Evolutionary conservation across 2,329 filamentous ascomycete species (phyloP).

Genomic region (Cladosporium sp.): DNA sequence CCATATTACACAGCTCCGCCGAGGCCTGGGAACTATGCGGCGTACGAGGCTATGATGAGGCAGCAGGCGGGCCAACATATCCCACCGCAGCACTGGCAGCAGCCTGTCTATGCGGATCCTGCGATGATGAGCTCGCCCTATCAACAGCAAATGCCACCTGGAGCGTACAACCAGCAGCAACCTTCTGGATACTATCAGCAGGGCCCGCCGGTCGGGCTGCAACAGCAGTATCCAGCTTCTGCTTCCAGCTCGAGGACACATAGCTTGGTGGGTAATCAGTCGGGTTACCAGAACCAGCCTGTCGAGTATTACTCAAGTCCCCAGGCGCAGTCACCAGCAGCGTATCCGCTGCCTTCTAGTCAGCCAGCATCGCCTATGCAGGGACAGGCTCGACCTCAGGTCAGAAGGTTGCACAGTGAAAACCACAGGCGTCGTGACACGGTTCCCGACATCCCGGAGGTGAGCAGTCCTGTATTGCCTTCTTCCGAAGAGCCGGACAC

Average conservation of each 20-base stretch:
- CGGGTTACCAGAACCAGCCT: neutral
- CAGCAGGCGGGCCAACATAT: slow-evolving; percentile 12
- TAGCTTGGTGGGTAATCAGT: neutral
- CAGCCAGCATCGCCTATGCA: neutral
- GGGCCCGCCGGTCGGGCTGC: neutral
- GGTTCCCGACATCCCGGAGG: slow-evolving; percentile 4
- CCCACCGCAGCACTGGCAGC: slow-evolving; percentile 4
- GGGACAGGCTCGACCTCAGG: neutral
- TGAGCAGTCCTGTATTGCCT: neutral
- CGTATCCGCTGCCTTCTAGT: neutral
- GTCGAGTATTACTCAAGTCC: neutral
- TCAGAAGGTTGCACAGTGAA: slow-evolving; percentile 2
- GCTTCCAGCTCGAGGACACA: neutral
- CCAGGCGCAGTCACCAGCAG: neutral
- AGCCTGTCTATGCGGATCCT: neutral
- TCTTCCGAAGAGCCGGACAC: neutral
- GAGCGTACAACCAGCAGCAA: neutral
- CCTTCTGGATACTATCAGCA: slow-evolving; percentile 1
- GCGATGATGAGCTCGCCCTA: slow-evolving; percentile 6
- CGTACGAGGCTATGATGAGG: slow-evolving; percentile 17
- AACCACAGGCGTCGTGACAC: neutral
- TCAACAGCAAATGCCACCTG: neutral
- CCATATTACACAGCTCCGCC: neutral
- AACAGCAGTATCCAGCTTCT: neutral
- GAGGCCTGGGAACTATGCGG: slow-evolving; percentile 12